A percentile compares a stretch with the other conserved stretches of the same genome.
Conservation (phyloP, 768 basidiomycete species). For the Rhodotorula kratochvilovae region DNA sequence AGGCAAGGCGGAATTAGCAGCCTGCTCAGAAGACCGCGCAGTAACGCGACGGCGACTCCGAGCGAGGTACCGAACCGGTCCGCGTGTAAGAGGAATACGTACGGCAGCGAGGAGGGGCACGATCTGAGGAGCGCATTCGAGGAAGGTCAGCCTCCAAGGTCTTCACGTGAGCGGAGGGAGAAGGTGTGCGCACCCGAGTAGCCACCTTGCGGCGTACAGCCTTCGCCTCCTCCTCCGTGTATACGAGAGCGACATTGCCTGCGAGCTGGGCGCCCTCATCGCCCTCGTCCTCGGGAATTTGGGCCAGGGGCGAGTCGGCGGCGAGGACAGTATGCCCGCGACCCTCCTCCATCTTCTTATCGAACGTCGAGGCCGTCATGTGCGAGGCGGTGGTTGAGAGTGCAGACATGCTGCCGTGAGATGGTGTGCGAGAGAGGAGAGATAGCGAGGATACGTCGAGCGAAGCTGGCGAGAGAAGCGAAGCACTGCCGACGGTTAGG, state of each 20-base stretch:
- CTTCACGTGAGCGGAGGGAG: too few relatives aligned
- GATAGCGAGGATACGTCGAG: not conserved
- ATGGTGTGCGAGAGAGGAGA: not conserved
- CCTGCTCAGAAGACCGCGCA: not conserved
- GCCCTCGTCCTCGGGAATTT: slow-evolving; percentile 7
- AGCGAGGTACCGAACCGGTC: too few relatives aligned
- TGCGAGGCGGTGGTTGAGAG: not conserved
- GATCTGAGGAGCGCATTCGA: not conserved
- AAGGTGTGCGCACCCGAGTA: not conserved
- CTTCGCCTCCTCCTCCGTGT: slow-evolving; percentile 17
- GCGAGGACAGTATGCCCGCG: not conserved
- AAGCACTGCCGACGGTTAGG: not conserved
- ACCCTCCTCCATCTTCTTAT: slow-evolving; percentile 22
- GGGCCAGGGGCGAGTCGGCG: not conserved
- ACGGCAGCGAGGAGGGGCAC: slow-evolving; percentile 7
- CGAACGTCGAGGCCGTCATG: not conserved
- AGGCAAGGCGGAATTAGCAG: too few relatives aligned
- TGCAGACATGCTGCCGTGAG: slow-evolving; percentile 1
- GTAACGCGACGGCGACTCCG: too few relatives aligned
- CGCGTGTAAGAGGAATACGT: too few relatives aligned
- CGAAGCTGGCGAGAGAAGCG: not conserved
- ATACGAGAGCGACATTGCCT: not conserved
- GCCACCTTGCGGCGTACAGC: slow-evolving; percentile 30
- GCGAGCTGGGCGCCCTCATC: slow-evolving; percentile 20
- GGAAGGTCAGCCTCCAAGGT: not conserved